A percentile compares a stretch with the other conserved stretches of the same genome.
Conservation (phyloP, 192 early-diverging fungal genomes). For the Mortierella antarctica region DNA sequence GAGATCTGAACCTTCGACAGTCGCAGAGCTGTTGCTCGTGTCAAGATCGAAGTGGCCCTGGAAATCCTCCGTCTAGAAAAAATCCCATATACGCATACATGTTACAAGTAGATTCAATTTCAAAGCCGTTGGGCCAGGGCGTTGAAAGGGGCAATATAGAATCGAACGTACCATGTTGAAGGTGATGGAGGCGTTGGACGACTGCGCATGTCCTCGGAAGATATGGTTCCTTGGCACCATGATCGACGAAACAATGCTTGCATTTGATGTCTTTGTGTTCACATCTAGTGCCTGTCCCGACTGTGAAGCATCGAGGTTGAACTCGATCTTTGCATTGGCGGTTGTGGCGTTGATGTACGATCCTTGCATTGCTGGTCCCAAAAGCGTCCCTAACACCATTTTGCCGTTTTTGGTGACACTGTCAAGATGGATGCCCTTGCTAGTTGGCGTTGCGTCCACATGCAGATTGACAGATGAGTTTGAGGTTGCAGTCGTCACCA, state of each 20-base stretch:
- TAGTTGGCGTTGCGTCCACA: slow-evolving; percentile 29
- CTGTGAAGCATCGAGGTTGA: slow-evolving; percentile 48
- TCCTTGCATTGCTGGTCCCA: slow-evolving; percentile 11
- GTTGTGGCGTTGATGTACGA: slow-evolving; percentile 21
- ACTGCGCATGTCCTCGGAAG: slow-evolving; percentile 11
- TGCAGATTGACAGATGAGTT: slow-evolving; percentile 34
- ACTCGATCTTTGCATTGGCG: slow-evolving; percentile 28
- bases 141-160: neutral
- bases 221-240: slow-evolving; percentile 29
- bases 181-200: slow-evolving; percentile 29
- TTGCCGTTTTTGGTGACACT: slow-evolving; percentile 39
- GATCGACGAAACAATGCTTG: slow-evolving; percentile 26
- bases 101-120: neutral
- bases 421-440: slow-evolving; percentile 26
- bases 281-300: slow-evolving; percentile 39
- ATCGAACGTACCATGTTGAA: slow-evolving; percentile 35
- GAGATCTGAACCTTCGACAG: slow-evolving; percentile 27
- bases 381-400: slow-evolving; percentile 22
- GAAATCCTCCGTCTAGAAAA: slow-evolving; percentile 33
- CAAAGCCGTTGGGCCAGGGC: too few relatives aligned
- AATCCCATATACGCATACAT: neutral
- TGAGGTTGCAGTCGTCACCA: slow-evolving; percentile 32
- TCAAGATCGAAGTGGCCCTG: slow-evolving; percentile 27
- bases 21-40: slow-evolving; percentile 21
- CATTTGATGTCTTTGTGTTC: slow-evolving; percentile 24